Evolutionary conservation across 345 rosid species (phyloP).

Genomic region (Eucalyptus regnans): DNA sequence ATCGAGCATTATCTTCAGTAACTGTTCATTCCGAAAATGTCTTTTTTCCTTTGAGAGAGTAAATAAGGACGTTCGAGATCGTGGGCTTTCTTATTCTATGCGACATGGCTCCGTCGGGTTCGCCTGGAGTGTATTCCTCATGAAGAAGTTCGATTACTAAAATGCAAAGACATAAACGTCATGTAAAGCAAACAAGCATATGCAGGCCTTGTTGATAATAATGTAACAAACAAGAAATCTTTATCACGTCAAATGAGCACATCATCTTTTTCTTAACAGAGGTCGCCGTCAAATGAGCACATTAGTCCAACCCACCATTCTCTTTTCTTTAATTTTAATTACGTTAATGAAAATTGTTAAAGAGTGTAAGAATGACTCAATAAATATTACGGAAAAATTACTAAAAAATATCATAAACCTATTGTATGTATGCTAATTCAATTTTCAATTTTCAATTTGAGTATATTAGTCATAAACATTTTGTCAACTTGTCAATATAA

Average conservation of each 20-base stretch:
- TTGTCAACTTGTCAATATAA: not conserved
- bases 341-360: not conserved
- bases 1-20: not conserved
- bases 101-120: not conserved
- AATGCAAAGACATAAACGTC: not conserved
- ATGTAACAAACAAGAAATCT: not conserved
- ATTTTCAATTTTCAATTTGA: not conserved
- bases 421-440: fast-evolving
- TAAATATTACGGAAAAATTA: not conserved
- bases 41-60: not conserved
- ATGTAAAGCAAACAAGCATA: not conserved
- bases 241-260: not conserved
- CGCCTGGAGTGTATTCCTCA: not conserved
- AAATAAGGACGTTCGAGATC: not conserved
- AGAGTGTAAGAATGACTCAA: not conserved
- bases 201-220: not conserved
- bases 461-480: not conserved
- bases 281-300: not conserved
- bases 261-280: not conserved
- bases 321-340: not conserved
- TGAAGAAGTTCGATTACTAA: not conserved
- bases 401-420: not conserved
- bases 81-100: not conserved
- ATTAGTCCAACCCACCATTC: not conserved
- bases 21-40: not conserved